Conservation (phyloP, 306 rosid species). For the Alnus rubra region DNA sequence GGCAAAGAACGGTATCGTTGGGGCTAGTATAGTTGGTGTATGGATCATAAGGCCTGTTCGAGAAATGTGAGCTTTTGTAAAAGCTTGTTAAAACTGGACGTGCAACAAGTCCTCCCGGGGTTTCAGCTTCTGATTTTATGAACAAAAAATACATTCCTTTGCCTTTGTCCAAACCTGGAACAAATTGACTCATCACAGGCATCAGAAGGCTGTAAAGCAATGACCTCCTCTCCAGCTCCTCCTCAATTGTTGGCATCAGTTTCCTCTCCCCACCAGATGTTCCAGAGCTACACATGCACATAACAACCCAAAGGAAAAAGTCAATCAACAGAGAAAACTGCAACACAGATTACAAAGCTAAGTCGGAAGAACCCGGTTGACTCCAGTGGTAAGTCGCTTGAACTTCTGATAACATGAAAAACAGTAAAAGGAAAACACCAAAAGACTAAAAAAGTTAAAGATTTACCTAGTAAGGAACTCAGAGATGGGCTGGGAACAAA, state of each 20-base stretch:
- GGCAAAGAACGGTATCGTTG: slow-evolving; percentile 50
- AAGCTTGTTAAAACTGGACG: slow-evolving; percentile 57
- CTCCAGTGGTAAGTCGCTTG: too few species aligned
- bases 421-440: too few species aligned
- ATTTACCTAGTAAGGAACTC: slow-evolving; percentile 68
- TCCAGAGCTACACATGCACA: slow-evolving; percentile 42
- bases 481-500: slow-evolving; percentile 60
- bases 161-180: slow-evolving; percentile 52
- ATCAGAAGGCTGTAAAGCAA: slow-evolving; percentile 50
- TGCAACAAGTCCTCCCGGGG: slow-evolving; percentile 52
- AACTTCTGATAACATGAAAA: too few species aligned
- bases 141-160: slow-evolving; percentile 62
- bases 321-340: neutral
- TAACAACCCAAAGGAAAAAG: neutral
- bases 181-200: slow-evolving; percentile 55
- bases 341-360: neutral
- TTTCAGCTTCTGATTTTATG: slow-evolving; percentile 48
- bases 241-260: slow-evolving; percentile 58
- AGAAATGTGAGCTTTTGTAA: slow-evolving; percentile 56
- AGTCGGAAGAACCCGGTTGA: too few species aligned
- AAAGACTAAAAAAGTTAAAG: neutral
- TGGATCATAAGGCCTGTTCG: slow-evolving; percentile 37
- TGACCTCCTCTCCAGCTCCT: slow-evolving; percentile 46
- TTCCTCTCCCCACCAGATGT: slow-evolving; percentile 72
- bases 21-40: slow-evolving; percentile 58